phyloP scores from a whole-genome alignment of 1,284 basidiomycete species.

The Fistulina hepatica region DNA sequence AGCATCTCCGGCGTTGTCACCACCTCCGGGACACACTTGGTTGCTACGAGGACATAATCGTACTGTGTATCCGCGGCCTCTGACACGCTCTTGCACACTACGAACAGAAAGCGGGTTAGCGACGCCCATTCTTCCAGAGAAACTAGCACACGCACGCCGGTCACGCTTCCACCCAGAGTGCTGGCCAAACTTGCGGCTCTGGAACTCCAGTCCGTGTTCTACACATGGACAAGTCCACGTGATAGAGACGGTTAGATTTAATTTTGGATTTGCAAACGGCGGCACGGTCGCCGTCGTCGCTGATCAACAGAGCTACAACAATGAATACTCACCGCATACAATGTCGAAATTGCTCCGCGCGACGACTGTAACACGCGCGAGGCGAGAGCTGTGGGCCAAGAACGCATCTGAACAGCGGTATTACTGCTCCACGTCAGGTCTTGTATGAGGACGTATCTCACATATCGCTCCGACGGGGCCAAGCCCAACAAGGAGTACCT shows the following conservation, averaged over 20 bases:
- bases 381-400: neutral
- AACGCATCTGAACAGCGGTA: neutral
- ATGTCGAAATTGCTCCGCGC: constrained; percentile 6
- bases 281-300: too few species aligned
- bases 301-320: neutral
- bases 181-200: constrained; percentile 5
- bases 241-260: too few species aligned
- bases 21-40: constrained; percentile 47
- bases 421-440: neutral
- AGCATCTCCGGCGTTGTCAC: constrained; percentile 34
- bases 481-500: constrained; percentile 5
- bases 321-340: neutral
- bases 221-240: neutral
- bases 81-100: constrained; percentile 17
- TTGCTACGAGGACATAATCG: constrained; percentile 39
- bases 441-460: neutral
- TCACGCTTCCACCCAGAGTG: constrained; percentile 4
- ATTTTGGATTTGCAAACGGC: too few species aligned
- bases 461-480: constrained; percentile 4
- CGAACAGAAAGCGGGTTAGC: neutral
- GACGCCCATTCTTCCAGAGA: neutral
- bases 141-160: constrained; percentile 2
- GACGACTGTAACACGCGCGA: constrained; percentile 3
- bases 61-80: constrained; percentile 37
- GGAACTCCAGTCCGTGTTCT: constrained; percentile 5